Conservation (phyloP, 129 eudicot genomes). For the Artemisia annua region DNA sequence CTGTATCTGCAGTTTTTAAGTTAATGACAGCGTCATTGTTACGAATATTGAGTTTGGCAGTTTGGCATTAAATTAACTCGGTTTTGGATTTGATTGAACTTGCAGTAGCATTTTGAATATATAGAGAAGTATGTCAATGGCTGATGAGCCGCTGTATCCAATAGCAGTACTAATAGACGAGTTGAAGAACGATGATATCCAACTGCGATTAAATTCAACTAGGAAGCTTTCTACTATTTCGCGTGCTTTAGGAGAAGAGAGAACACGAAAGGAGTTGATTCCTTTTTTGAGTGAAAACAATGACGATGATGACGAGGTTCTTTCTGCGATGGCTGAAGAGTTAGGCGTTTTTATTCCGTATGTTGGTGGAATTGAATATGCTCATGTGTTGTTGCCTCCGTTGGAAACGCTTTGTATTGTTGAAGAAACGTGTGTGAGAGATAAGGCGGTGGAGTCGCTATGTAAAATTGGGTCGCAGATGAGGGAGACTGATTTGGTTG, state of each 20-base stretch:
- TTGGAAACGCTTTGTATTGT: constrained; percentile 96
- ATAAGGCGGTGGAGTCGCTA: constrained; percentile 92
- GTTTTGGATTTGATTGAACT: constrained; percentile 14
- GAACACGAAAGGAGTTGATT: constrained; percentile 85
- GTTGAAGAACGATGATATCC: constrained; percentile 93
- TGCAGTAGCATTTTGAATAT: constrained; percentile 18
- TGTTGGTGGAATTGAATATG: constrained; percentile 97
- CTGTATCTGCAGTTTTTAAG: no score
- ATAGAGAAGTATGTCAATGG: constrained; percentile 65
- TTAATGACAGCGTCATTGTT: no score
- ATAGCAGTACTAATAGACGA: constrained; percentile 96
- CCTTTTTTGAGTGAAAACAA: constrained; percentile 95
- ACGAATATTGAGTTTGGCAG: no score
- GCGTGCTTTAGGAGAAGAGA: constrained; percentile 95
- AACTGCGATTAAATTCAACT: constrained; percentile 84
- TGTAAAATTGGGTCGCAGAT: constrained; percentile 92
- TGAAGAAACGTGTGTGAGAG: constrained; percentile 97
- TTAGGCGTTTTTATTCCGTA: constrained; percentile 96
- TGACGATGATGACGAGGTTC: constrained; percentile 97
- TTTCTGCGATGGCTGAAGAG: constrained; percentile 98
- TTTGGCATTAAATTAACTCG: no score
- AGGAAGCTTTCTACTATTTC: constrained; percentile 92
- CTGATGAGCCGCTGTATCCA: constrained; percentile 94
- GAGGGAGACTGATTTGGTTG: constrained; percentile 94
- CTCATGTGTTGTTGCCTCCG: constrained; percentile 91